Evolutionary conservation across 2,329 filamentous ascomycete species (phyloP).

Genomic region (Verticillium klebahnii): DNA sequence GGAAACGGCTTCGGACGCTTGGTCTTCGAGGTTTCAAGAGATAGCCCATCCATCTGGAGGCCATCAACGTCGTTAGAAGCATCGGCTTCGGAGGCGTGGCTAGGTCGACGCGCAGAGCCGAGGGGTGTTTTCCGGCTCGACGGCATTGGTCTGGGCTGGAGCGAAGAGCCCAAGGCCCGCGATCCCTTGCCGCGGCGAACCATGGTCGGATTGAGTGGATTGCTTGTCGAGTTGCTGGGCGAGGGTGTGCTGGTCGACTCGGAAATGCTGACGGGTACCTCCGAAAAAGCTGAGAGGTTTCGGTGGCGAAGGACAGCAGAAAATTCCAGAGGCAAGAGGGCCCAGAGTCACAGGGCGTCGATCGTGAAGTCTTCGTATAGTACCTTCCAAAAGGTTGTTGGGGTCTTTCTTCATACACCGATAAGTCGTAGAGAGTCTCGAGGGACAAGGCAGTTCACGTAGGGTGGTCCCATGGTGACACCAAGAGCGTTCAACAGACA

Average conservation of each 20-base stretch:
- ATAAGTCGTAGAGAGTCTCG: conserved; percentile 9
- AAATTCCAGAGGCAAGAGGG: neutral
- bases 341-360: neutral
- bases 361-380: neutral
- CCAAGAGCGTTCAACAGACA: conserved; percentile 36
- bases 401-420: neutral
- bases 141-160: conserved; percentile 11
- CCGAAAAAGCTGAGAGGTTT: neutral
- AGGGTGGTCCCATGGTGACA: conserved; percentile 56
- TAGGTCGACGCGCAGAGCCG: conserved; percentile 26
- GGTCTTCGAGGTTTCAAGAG: conserved; percentile 28
- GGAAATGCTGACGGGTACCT: neutral
- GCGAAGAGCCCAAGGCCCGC: conserved; percentile 19
- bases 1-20: conserved; percentile 44
- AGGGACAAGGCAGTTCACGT: conserved; percentile 33
- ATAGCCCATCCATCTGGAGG: conserved; percentile 37
- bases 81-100: conserved; percentile 32
- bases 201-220: conserved; percentile 5
- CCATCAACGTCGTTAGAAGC: conserved; percentile 34
- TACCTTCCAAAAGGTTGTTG: neutral
- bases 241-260: neutral
- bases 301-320: neutral
- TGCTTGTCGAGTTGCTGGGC: neutral
- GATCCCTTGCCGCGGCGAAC: conserved; percentile 23
- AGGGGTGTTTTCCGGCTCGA: conserved; percentile 29